Evolutionary conservation across 179 eudicot genomes (phyloP), one percentile per base, ranked within the genome.

Genomic region (Amaranthus tricolor): DNA sequence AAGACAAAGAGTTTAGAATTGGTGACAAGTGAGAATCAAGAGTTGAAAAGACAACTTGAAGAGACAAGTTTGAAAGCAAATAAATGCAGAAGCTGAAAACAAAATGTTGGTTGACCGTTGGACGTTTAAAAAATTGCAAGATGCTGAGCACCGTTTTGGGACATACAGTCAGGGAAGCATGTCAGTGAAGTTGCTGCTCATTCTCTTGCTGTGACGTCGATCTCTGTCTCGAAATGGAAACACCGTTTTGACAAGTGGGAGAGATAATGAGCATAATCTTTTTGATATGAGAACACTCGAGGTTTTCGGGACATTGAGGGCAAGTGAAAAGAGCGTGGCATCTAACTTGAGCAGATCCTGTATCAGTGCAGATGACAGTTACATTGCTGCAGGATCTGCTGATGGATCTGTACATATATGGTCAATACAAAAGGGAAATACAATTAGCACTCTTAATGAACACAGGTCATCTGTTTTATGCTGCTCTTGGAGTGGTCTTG

Each of bases 271-370:
- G 82, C 99, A 95, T 76, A 90, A 93, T 77, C 82, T 95, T 70
- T 95, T 95, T 74, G 97, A 95, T 81, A 84, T 82, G 72, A 79
- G 97, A 60, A 86, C 89, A 11, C 86, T 95, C 3, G 99, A 95
- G 79, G 90, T 93, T 76, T 93, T 87, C 73, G 85, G 88, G 63
- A 90, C 91, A 0, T 74, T 92, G 19, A 85, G 92, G 79, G 90
- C 89, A 5, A 86, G 80, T 64, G 97, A 90, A 66, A 88, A 78
- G 75, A 81, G 91, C 70, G 81, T 95, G 72, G 97, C 99, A 17
- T 87, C 97, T 40, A 95, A 93, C 68, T 95, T 97, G 99, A 95
- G 99, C 79, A 74, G 99, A 66, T 95, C 99, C 0, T 95, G 96
- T 77, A 83, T 94, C 20, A 95, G 99, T 70, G 86, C 99, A 5